These are phyloP conservation scores for Pythium brachiatum DNA, from an alignment of 352 stramenopile species.

Conservation along the genomic window DNA sequence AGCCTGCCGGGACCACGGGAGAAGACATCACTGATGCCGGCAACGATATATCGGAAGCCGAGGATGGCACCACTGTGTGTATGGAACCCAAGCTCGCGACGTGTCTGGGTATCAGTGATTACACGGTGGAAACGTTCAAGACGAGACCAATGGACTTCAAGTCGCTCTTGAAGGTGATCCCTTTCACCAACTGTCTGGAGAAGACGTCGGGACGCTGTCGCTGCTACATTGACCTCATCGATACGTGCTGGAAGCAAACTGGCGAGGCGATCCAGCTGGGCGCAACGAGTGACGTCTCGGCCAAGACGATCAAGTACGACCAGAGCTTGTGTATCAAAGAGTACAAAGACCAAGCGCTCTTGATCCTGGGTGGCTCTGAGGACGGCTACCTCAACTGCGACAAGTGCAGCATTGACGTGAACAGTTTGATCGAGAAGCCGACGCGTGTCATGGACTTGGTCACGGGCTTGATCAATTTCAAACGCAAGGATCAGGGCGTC, in stretches of 20 bases:
- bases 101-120: slow-evolving; percentile 62
- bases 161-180: slow-evolving; percentile 50
- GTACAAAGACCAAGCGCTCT: slow-evolving; percentile 45
- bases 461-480: slow-evolving; percentile 42
- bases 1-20: slow-evolving; percentile 11
- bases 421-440: slow-evolving; percentile 61
- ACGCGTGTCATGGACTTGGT: slow-evolving; percentile 57
- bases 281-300: neutral
- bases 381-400: slow-evolving; percentile 71
- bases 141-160: slow-evolving; percentile 73
- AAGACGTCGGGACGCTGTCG: slow-evolving; percentile 54
- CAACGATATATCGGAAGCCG: neutral
- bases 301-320: slow-evolving; percentile 44
- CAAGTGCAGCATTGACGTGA: slow-evolving; percentile 67
- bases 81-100: slow-evolving; percentile 66
- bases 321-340: slow-evolving; percentile 59
- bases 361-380: slow-evolving; percentile 50
- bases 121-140: slow-evolving; percentile 33
- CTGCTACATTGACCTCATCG: slow-evolving; percentile 70
- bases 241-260: slow-evolving; percentile 58
- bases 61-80: slow-evolving; percentile 23
- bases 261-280: slow-evolving; percentile 27
- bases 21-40: slow-evolving; percentile 6
- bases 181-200: slow-evolving; percentile 70
- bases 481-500: slow-evolving; percentile 55